These are phyloP conservation scores for Helotiales sp. DNA, from an alignment of 2,329 filamentous ascomycete genomes.

Conservation along the genomic window DNA sequence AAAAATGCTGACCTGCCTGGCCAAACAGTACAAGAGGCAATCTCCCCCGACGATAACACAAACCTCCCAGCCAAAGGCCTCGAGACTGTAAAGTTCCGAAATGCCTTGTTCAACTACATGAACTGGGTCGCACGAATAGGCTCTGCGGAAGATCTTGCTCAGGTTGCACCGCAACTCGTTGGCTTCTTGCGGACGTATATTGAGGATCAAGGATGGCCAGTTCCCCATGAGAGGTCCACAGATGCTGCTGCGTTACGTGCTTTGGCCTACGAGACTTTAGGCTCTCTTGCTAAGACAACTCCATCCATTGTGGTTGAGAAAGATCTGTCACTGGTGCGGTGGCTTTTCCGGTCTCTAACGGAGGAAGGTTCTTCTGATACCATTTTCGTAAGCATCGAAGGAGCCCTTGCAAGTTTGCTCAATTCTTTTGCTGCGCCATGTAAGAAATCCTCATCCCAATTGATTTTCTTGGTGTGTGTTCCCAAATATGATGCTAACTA, in stretches of 20 bases:
- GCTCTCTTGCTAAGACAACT: constrained; percentile 72
- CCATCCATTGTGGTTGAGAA: constrained; percentile 59
- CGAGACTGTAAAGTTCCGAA: constrained; percentile 79
- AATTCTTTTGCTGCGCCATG: constrained; percentile 53
- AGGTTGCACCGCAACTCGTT: constrained; percentile 72
- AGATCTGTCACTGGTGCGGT: constrained; percentile 64
- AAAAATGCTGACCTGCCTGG: not conserved
- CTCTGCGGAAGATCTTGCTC: constrained; percentile 60
- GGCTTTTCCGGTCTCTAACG: constrained; percentile 83
- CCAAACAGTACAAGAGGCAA: constrained; percentile 62
- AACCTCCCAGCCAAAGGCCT: constrained; percentile 43
- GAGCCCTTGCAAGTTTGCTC: constrained; percentile 81
- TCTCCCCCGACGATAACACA: constrained; percentile 52
- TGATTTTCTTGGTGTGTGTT: not conserved
- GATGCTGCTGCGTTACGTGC: constrained; percentile 73
- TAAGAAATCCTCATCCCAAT: not conserved
- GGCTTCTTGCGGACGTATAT: constrained; percentile 74
- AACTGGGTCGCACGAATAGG: constrained; percentile 85
- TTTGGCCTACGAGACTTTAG: constrained; percentile 89
- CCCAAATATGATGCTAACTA: not conserved
- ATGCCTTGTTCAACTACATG: constrained; percentile 83
- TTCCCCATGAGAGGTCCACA: constrained; percentile 59
- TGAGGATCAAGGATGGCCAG: constrained; percentile 82
- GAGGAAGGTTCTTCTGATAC: constrained; percentile 76
- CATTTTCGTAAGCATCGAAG: constrained; percentile 86